Percentiles rank a stretch among this genome's conserved stretches.
Conservation (phyloP, 805 yeast genomes). For the Wickerhamiella azyma region DNA sequence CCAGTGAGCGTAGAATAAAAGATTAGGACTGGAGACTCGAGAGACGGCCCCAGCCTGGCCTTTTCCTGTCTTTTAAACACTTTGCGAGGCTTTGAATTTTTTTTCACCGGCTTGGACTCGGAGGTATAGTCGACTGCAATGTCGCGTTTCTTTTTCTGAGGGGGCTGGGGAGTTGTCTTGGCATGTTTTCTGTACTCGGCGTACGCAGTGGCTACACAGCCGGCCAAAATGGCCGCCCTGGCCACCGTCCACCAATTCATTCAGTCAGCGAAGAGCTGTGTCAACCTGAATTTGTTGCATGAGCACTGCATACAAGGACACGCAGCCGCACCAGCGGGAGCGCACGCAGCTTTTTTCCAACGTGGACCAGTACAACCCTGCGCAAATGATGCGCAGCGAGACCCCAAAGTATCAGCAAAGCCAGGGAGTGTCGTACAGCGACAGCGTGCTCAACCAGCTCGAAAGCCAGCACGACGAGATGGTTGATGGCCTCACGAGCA, state of each 20-base stretch:
- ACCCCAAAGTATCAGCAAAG: no score
- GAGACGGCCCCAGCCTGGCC: constrained; percentile 9
- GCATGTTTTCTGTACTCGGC: background rate
- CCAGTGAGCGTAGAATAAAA: constrained; percentile 84
- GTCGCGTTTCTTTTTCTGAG: background rate
- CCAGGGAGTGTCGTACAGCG: no score
- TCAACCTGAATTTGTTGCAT: no score
- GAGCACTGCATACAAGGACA: constrained; percentile 6
- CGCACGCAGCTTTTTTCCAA: constrained; percentile 29
- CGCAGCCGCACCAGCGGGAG: constrained; percentile 24
- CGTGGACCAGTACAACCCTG: constrained; percentile 21
- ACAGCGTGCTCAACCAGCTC: constrained; percentile 40
- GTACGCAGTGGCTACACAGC: constrained; percentile 3
- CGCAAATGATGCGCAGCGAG: constrained; percentile 14
- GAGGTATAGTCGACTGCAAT: constrained; percentile 6
- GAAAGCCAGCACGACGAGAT: constrained; percentile 58
- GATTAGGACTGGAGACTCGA: constrained; percentile 46
- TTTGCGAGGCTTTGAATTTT: constrained; percentile 2
- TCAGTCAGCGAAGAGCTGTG: no score
- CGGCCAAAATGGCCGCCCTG: constrained; percentile 4
- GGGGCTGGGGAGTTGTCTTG: background rate
- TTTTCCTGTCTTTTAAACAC: constrained; percentile 1
- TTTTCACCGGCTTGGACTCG: background rate
- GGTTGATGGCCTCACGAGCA: constrained; percentile 38
- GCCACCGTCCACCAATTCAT: constrained; percentile 7